A percentile compares a stretch with the other conserved stretches of the same genome.
These are phyloP conservation scores for Populus hybrid DNA, from an alignment of 441 rosid species.

Conservation along the genomic window DNA sequence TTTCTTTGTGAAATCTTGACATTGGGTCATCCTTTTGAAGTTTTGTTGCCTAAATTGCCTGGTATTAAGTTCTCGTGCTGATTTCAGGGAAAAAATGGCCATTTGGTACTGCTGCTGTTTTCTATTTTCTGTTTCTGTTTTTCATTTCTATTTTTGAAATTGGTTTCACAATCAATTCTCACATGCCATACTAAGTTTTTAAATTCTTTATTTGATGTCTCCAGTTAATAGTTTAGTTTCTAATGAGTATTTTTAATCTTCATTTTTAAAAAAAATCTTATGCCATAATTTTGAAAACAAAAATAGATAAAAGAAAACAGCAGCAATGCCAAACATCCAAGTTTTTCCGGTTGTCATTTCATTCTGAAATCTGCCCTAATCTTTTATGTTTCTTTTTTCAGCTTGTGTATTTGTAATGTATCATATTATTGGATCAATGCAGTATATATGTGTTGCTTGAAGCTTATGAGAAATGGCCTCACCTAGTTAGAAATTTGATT, in stretches of 20 bases:
- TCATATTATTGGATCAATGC: not conserved
- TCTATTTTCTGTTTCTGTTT: not conserved
- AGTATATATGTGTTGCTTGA: not conserved
- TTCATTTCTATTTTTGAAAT: not conserved
- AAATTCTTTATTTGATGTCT: not conserved
- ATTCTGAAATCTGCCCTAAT: not conserved
- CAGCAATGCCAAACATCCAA: not conserved
- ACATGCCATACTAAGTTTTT: not conserved
- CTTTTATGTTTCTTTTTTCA: not conserved
- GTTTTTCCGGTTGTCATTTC: not conserved
- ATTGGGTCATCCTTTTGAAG: not conserved
- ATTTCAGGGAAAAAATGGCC: not conserved
- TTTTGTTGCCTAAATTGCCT: not conserved
- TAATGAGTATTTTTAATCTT: no score
- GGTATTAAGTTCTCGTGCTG: not conserved
- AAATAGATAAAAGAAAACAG: not conserved
- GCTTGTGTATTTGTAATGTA: not conserved
- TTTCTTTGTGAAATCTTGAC: not conserved
- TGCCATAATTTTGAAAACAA: not conserved
- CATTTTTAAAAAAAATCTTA: no score
- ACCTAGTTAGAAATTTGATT: not conserved
- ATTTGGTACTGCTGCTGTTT: not conserved
- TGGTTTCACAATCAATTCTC: not conserved
- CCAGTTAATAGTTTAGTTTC: not conserved
- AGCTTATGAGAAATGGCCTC: not conserved